phyloP scores from a whole-genome alignment of 805 yeast species.

The Saccharomycopsis synnaedendra region DNA sequence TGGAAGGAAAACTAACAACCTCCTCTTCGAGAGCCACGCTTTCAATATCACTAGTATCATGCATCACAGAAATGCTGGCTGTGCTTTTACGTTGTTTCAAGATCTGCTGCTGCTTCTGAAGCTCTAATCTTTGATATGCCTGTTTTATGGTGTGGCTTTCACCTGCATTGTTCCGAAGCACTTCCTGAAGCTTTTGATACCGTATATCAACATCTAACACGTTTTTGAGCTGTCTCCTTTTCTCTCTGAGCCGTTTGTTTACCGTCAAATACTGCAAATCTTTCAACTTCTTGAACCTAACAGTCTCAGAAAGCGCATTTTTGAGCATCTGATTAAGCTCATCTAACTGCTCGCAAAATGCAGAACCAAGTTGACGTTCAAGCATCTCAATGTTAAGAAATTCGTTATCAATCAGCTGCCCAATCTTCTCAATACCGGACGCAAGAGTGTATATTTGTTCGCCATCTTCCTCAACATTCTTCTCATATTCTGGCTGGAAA shows the following conservation, averaged over 20 bases:
- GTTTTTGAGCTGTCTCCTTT: constrained; percentile 22
- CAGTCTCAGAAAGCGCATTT: constrained; percentile 30
- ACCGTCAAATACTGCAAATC: constrained; percentile 37
- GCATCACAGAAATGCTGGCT: constrained; percentile 19
- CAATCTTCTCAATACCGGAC: constrained; percentile 63
- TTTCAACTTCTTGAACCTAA: constrained; percentile 49
- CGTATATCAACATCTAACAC: constrained; percentile 25
- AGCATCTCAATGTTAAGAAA: constrained; percentile 40
- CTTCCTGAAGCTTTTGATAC: constrained; percentile 22
- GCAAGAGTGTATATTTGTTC: constrained; percentile 42
- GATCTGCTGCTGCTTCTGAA: constrained; percentile 19
- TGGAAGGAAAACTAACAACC: neutral
- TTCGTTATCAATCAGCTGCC: constrained; percentile 73
- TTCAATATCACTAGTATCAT: neutral
- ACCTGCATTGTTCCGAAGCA: constrained; percentile 25
- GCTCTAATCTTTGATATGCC: constrained; percentile 22
- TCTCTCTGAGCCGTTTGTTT: constrained; percentile 27
- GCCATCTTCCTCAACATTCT: constrained; percentile 23
- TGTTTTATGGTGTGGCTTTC: constrained; percentile 26
- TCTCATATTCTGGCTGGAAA: constrained; percentile 16
- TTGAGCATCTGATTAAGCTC: constrained; percentile 25
- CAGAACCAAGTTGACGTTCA: constrained; percentile 24
- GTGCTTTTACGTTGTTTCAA: constrained; percentile 18
- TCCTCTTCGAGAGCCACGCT: neutral
- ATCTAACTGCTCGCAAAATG: constrained; percentile 28